Evolutionary conservation across 441 rosid genomes (phyloP).

Genomic region (Capsella rubella): DNA sequence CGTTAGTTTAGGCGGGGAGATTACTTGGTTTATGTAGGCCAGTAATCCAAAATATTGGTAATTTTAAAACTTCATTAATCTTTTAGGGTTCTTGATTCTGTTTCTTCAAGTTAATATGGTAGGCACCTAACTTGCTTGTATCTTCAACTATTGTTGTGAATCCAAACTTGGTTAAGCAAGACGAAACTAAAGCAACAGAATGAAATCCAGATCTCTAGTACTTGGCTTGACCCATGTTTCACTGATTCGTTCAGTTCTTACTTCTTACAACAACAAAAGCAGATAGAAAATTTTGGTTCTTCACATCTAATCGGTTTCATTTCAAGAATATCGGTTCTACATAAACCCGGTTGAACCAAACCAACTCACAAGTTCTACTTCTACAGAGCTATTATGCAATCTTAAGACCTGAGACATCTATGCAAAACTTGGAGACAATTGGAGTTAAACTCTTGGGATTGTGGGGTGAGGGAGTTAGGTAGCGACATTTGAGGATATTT

Average conservation of each 20-base stretch:
- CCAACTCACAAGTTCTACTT: neutral
- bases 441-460: conserved; percentile 29
- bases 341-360: conserved; percentile 16
- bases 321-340: neutral
- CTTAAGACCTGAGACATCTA: conserved; percentile 19
- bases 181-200: neutral
- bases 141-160: conserved; percentile 19
- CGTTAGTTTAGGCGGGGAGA: conserved; percentile 1
- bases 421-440: conserved; percentile 20
- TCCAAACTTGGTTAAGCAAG: conserved; percentile 15
- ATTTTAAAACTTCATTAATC: conserved; percentile 21
- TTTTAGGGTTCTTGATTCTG: conserved; percentile 13
- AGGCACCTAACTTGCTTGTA: conserved; percentile 1
- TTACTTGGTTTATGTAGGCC: conserved; percentile 27
- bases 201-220: neutral
- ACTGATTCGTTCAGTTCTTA: conserved; percentile 11
- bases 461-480: conserved; percentile 31
- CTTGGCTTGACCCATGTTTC: neutral
- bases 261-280: conserved; percentile 11
- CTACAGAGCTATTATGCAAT: neutral
- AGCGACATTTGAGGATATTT: conserved; percentile 21
- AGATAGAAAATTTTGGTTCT: conserved; percentile 1
- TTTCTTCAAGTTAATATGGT: conserved; percentile 6
- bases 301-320: conserved; percentile 1
- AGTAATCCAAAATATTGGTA: conserved; percentile 27